Base-by-base conservation (phyloP, 352 stramenopile genomes). In the Phytophthora palmivora region DNA sequence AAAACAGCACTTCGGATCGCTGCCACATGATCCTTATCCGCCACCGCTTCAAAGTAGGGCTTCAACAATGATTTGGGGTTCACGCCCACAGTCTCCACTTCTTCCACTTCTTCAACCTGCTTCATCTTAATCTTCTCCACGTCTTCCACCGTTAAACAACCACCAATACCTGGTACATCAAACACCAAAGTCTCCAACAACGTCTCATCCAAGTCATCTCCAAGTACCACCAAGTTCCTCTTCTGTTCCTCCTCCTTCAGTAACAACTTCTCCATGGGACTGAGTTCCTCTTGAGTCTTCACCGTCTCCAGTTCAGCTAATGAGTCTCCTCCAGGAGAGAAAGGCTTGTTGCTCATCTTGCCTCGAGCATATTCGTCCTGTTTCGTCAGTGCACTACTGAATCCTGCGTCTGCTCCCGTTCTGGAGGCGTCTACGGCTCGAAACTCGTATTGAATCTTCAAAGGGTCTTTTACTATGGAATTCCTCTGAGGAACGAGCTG, bases 301-400 rank as follows among this genome's bases (percentile, higher is more conserved):
- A 54, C 55, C 43, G 16, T 48, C 19, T 71, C 37, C 2, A 79
- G 10, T 37, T 67, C 71, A 8, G 75, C 75, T 36, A 95, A 64
- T 18, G 81, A 87, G 32, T 91, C 59, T 16, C 84, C 84, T 24
- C 84, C 85, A 9, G 83, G 84, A 1, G 70, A 72, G 46, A 91
- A 92, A 9, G 83, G 84, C 43, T 83, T 84, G 62, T 94, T 94
- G 43, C 76, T 89, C 63, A 89, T 90, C 62, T 84, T 91, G 24
- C 87, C 84, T 44, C 85, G 74, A 19, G 81, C 84, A 52, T 95
- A 93, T 56, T 92, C 82, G 71, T 92, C 78, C 67, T 92, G 82
- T 39, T 88, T 89, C 39, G 73, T 87, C 47, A 91, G 65, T 7
- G 81, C 81, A 51, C 78, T 87, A 14, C 78, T 81, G 51, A 92